A percentile compares a stretch with the other conserved stretches of the same genome.
phyloP scores from a whole-genome alignment of 225 moss, liverwort and hornwort species.

The Anthoceros angustus region DNA sequence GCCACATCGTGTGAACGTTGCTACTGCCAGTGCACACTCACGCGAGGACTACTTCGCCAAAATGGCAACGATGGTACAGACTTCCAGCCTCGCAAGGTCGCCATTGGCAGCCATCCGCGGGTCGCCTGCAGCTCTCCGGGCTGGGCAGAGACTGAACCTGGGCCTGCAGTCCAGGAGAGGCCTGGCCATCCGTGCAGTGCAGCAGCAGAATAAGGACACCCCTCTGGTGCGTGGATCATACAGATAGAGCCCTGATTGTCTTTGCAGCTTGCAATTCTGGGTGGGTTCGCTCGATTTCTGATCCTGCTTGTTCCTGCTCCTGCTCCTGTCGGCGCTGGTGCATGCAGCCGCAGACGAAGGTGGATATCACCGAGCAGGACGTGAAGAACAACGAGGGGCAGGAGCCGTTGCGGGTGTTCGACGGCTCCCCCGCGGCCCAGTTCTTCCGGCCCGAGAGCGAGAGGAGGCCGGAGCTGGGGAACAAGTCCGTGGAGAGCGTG shows the following conservation, averaged over 20 bases:
- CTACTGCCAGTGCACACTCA: no score
- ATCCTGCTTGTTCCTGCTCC: background rate
- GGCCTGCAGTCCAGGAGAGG: background rate
- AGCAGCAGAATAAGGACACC: background rate
- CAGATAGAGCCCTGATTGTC: background rate
- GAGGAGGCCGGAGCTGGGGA: conserved; percentile 50
- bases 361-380: conserved; percentile 18
- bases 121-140: background rate
- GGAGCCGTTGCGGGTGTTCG: conserved; percentile 24
- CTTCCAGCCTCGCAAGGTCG: background rate
- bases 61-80: background rate
- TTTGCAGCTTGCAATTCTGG: background rate
- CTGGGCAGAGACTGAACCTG: background rate
- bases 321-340: background rate
- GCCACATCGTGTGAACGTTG: no score
- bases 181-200: background rate
- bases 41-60: background rate
- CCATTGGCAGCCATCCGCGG: background rate
- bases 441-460: conserved; percentile 56
- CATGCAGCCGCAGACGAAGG: conserved; percentile 43
- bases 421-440: conserved; percentile 28
- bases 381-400: conserved; percentile 31
- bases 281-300: background rate
- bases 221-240: background rate
- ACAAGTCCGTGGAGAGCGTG: conserved; percentile 25